Conservation (phyloP, 495 filamentous ascomycete species). For the Symbiotaphrina buchneri region DNA sequence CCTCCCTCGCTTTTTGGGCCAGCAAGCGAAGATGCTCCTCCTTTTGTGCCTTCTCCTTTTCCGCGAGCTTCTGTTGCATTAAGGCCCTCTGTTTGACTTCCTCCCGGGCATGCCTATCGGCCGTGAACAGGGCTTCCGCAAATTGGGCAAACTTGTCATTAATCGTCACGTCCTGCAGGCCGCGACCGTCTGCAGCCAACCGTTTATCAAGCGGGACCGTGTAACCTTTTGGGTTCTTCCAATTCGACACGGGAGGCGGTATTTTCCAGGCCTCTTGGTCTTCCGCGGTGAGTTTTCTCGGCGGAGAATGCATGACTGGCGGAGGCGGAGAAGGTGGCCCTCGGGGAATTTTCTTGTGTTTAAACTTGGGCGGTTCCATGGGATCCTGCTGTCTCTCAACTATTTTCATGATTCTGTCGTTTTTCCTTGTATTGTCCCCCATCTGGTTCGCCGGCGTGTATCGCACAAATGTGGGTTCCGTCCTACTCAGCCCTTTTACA, state of each 20-base stretch:
- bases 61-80: conserved; percentile 92
- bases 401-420: conserved; percentile 96
- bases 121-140: conserved; percentile 79
- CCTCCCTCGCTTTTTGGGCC: conserved; percentile 80
- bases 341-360: conserved; percentile 93
- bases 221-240: conserved; percentile 99
- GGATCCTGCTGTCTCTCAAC: conserved; percentile 86
- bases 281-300: conserved; percentile 83
- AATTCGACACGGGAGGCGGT: conserved; percentile 84
- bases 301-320: conserved; percentile 88
- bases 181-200: conserved; percentile 84
- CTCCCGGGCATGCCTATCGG: conserved; percentile 83
- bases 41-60: conserved; percentile 86
- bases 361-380: conserved; percentile 97
- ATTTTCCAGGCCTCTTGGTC: conserved; percentile 97
- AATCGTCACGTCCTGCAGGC: conserved; percentile 83
- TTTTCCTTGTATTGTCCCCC: conserved; percentile 71
- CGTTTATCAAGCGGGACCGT: conserved; percentile 94
- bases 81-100: conserved; percentile 79
- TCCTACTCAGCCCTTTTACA: conserved; percentile 49
- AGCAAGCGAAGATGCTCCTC: conserved; percentile 81
- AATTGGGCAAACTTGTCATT: conserved; percentile 99
- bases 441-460: conserved; percentile 96
- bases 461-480: conserved; percentile 80
- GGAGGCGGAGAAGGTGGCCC: conserved; percentile 85